Evolutionary conservation across 176 grass and related monocot genomes (phyloP), one percentile per base, ranked within the genome.

Genomic region (Sorghum bicolor): DNA sequence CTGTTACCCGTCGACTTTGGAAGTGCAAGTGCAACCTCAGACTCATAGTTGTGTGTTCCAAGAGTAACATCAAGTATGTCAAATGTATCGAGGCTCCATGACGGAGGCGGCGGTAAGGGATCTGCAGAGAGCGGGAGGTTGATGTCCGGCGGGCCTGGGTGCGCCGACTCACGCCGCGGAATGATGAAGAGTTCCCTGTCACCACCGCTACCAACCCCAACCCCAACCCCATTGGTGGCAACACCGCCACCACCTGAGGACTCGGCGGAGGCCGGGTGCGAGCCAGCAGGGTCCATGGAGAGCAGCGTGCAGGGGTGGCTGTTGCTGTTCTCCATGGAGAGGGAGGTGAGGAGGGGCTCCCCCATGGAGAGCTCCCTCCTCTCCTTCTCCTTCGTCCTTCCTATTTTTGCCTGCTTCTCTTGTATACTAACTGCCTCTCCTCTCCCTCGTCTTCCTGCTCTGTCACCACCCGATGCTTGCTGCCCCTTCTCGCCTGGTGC

Each of bases 291-390:
- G 43, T 94, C 92, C 86, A 94, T 94, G 43, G 92, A 94, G 64
- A 94, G 92, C 62, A 82, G 92, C 64, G 92, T 94, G 87, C 74
- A 87, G 78, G 87, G 89, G 39, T 91, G 86, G 80, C 43, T 84
- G 47, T 76, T 88, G 62, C 65, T 80, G 84, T 93, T 90, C 62
- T 94, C 92, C 87, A 92, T 94, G 78, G 92, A 89, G 25, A 94
- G 81, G 40, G 84, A 47, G 68, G 89, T 89, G 78, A 92, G 89
- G 87, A 89, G 87, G 80, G 86, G 65, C 80, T 94, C 92, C 32
- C 92, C 92, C 78, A 89, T 89, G 78, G 85, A 83, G 77, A 78
- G 79, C 84, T 88, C 64, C 77, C 84, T 84, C 85, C 84, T 87
- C 74, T 85, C 87, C 74, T 88, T 88, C 8, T 88, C 81, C 85